Conservation (phyloP, 1,284 basidiomycete species). For the Pholiota adiposa region DNA sequence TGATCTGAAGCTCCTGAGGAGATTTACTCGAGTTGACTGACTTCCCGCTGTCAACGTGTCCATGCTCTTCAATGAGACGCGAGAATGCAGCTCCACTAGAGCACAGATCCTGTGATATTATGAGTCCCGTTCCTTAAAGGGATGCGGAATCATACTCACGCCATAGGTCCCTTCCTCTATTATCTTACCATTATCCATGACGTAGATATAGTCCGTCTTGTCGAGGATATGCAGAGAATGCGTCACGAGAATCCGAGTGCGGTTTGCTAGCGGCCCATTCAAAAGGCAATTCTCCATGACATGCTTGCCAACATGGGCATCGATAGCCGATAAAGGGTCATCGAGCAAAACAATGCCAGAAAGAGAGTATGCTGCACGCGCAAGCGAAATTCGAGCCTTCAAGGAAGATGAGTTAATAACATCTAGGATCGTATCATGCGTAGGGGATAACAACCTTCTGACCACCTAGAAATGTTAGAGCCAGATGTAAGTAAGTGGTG, state of each 20-base stretch:
- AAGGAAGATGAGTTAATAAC: slow-evolving; percentile 10
- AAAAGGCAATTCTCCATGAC: slow-evolving; percentile 70
- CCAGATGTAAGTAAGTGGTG: no score
- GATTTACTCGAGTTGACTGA: neutral
- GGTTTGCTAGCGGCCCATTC: slow-evolving; percentile 56
- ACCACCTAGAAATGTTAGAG: slow-evolving; percentile 35
- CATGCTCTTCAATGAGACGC: slow-evolving; percentile 65
- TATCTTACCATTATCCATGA: slow-evolving; percentile 72
- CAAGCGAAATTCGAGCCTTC: slow-evolving; percentile 80
- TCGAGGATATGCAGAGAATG: slow-evolving; percentile 76
- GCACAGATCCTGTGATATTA: slow-evolving; percentile 51
- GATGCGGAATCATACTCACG: slow-evolving; percentile 31
- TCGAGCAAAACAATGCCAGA: slow-evolving; percentile 76
- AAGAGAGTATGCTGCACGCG: slow-evolving; percentile 79
- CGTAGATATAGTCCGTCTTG: slow-evolving; percentile 69
- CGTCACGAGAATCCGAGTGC: slow-evolving; percentile 77
- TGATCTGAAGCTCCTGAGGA: slow-evolving; percentile 15
- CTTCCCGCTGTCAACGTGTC: slow-evolving; percentile 44
- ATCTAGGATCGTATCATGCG: no score
- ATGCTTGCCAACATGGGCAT: slow-evolving; percentile 69
- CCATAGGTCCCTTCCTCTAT: slow-evolving; percentile 66
- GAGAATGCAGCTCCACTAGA: slow-evolving; percentile 55
- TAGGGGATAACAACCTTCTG: slow-evolving; percentile 58
- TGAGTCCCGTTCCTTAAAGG: neutral
- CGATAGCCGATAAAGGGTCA: slow-evolving; percentile 75